These are phyloP conservation scores for Chalciporus sp. DNA, from an alignment of 1,284 basidiomycete species.

Conservation along the genomic window DNA sequence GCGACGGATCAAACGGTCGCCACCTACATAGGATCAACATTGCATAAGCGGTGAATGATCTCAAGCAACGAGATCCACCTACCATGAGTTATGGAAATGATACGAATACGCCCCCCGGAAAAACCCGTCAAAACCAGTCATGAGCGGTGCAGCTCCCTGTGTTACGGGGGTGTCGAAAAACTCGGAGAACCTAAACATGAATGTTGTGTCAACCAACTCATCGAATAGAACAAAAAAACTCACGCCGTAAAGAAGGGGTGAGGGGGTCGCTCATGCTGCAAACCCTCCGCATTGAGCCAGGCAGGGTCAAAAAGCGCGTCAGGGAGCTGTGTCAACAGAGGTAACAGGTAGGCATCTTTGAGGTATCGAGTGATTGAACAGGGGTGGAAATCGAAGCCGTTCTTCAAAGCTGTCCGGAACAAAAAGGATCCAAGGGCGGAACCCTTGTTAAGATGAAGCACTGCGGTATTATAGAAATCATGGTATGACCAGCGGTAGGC, in stretches of 20 bases:
- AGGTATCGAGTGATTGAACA: slow-evolving; percentile 82
- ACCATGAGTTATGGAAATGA: slow-evolving; percentile 88
- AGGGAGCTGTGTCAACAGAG: slow-evolving; percentile 73
- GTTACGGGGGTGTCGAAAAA: slow-evolving; percentile 80
- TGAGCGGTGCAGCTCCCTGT: slow-evolving; percentile 71
- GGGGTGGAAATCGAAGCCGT: slow-evolving; percentile 85
- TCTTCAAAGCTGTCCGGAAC: slow-evolving; percentile 84
- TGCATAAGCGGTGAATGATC: neutral
- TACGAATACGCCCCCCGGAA: slow-evolving; percentile 87
- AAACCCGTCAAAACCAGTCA: slow-evolving; percentile 82
- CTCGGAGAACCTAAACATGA: slow-evolving; percentile 55
- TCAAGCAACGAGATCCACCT: neutral
- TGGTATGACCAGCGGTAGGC: slow-evolving; percentile 85
- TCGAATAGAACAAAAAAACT: slow-evolving; percentile 30
- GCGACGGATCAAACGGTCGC: slow-evolving; percentile 67
- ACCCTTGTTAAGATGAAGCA: slow-evolving; percentile 80
- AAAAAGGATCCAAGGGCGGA: slow-evolving; percentile 82
- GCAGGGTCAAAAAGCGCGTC: slow-evolving; percentile 88
- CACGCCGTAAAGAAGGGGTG: slow-evolving; percentile 83
- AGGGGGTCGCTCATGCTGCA: slow-evolving; percentile 80
- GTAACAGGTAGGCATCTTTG: slow-evolving; percentile 76
- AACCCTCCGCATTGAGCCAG: slow-evolving; percentile 83
- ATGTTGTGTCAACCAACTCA: neutral
- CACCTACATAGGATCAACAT: slow-evolving; percentile 46
- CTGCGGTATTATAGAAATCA: slow-evolving; percentile 85